phyloP scores from a whole-genome alignment of 2,329 filamentous ascomycete species.

The Diaporthe ampelina region DNA sequence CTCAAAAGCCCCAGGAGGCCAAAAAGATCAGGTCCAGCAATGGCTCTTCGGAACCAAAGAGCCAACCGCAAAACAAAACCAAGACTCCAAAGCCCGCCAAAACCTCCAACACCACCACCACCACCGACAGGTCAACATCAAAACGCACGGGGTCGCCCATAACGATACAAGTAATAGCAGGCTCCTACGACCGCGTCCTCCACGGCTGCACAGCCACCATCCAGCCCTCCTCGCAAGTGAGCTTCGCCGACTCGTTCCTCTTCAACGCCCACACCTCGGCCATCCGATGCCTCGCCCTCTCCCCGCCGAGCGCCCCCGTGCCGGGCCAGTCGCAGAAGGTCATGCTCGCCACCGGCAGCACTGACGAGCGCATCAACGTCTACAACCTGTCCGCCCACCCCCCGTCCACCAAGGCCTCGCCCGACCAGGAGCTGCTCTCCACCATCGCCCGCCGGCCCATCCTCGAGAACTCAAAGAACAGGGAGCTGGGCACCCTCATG shows the following conservation, averaged over 20 bases:
- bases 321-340: constrained; percentile 82
- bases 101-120: constrained; percentile 39
- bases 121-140: constrained; percentile 62
- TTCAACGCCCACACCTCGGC: constrained; percentile 95
- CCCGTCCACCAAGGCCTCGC: constrained; percentile 62
- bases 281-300: constrained; percentile 90
- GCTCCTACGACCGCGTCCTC: constrained; percentile 93
- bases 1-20: constrained; percentile 31
- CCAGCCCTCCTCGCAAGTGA: constrained; percentile 61
- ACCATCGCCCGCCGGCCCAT: constrained; percentile 80
- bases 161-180: constrained; percentile 88
- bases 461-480: constrained; percentile 87
- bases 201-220: constrained; percentile 90
- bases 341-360: constrained; percentile 90
- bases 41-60: constrained; percentile 2
- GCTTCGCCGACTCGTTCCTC: constrained; percentile 93
- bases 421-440: constrained; percentile 71
- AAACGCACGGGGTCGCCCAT: constrained; percentile 30
- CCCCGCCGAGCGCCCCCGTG: constrained; percentile 75
- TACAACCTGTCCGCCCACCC: constrained; percentile 86
- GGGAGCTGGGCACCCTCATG: constrained; percentile 86
- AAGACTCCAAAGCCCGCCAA: constrained; percentile 36
- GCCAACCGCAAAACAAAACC: constrained; percentile 34
- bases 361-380: constrained; percentile 94
- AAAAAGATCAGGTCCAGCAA: constrained; percentile 37